Evolutionary conservation across 306 rosid genomes (phyloP).

Genomic region (Cicer bijugum): DNA sequence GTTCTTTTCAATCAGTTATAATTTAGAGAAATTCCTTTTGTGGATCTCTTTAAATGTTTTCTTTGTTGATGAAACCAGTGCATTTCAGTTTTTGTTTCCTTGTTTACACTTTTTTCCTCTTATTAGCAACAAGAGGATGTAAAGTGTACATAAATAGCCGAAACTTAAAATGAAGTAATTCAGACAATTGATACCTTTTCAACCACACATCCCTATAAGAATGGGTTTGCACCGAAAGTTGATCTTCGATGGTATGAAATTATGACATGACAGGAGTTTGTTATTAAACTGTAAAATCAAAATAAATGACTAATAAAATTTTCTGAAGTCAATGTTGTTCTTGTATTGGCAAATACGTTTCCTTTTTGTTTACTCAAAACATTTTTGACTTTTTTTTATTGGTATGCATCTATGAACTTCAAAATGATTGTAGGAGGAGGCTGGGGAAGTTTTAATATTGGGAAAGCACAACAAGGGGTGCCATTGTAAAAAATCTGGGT

Average conservation of each 20-base stretch:
- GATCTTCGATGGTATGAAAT: constrained; percentile 26
- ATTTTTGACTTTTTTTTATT: constrained; percentile 11
- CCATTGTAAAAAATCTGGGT: constrained; percentile 98
- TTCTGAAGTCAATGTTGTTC: constrained; percentile 20
- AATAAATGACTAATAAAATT: not conserved
- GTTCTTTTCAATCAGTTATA: constrained; percentile 21
- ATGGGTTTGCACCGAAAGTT: constrained; percentile 25
- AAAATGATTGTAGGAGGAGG: constrained; percentile 76
- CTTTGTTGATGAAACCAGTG: not conserved
- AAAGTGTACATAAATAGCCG: constrained; percentile 3
- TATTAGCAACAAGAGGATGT: constrained; percentile 14
- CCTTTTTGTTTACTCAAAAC: not conserved
- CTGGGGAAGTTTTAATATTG: constrained; percentile 81
- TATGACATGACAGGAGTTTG: constrained; percentile 26
- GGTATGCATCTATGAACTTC: constrained; percentile 41
- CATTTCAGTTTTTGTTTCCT: constrained; percentile 33
- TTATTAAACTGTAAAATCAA: constrained; percentile 18
- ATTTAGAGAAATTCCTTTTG: constrained; percentile 36
- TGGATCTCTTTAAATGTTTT: constrained; percentile 31
- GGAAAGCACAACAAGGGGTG: constrained; percentile 99
- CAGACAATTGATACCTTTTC: constrained; percentile 7
- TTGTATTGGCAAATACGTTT: constrained; percentile 23
- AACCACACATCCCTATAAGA: not conserved
- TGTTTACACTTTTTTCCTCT: constrained; percentile 29
- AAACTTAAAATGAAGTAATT: constrained; percentile 28